These are phyloP conservation scores for Magnaporthiopsis poae DNA, from an alignment of 2,329 filamentous ascomycete genomes.

Conservation along the genomic window DNA sequence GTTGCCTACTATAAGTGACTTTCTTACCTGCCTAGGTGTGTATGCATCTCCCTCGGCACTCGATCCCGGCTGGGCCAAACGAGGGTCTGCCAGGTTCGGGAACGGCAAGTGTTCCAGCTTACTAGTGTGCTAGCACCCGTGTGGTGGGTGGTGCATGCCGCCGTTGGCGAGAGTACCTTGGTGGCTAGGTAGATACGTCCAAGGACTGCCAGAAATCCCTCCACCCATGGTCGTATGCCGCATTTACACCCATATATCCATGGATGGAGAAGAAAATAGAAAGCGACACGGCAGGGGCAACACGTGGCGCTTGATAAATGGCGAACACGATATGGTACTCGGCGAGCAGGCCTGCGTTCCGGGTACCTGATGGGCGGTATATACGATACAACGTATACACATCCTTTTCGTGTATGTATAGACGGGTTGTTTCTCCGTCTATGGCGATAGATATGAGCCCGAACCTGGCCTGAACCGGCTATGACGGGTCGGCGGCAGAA, in stretches of 20 bases:
- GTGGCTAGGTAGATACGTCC: no score
- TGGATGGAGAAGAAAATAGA: neutral
- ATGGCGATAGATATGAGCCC: neutral
- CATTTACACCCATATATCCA: neutral
- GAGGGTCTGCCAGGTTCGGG: no score
- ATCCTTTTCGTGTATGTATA: neutral
- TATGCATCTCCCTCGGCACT: no score
- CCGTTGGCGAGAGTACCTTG: no score
- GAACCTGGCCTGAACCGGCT: neutral
- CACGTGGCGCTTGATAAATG: neutral
- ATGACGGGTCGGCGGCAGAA: neutral
- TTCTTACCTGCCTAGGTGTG: no score
- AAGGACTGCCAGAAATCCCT: no score
- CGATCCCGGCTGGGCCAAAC: no score
- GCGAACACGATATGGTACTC: neutral
- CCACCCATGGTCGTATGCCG: no score
- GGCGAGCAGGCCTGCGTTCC: neutral
- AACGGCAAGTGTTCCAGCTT: no score
- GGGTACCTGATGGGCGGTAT: neutral
- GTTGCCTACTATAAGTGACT: no score
- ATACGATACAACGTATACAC: neutral
- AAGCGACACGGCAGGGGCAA: neutral
- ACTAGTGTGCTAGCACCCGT: no score
- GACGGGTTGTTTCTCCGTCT: neutral
- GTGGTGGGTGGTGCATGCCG: no score